Evolutionary conservation across 176 grass and related monocot genomes (phyloP).

Genomic region (Phoenix roebelenii): DNA sequence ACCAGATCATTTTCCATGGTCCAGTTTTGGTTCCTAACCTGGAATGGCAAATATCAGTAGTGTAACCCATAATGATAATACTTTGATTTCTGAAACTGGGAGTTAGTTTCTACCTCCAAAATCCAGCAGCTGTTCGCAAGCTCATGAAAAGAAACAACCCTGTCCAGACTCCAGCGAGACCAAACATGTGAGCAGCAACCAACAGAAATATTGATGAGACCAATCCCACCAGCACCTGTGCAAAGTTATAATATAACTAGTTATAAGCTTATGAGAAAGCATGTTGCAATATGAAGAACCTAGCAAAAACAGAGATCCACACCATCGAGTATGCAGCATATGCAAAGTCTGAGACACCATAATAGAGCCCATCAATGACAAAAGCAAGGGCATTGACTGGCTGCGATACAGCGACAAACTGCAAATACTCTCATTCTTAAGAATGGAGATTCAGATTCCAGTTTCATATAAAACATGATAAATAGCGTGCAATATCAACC

Average conservation of each 20-base stretch:
- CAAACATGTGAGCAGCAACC: slow-evolving; percentile 45
- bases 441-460: no score
- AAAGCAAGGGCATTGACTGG: slow-evolving; percentile 83
- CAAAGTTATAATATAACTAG: neutral
- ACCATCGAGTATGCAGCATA: slow-evolving; percentile 88
- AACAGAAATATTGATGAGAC: slow-evolving; percentile 56
- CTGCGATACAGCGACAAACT: slow-evolving; percentile 90
- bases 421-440: slow-evolving; percentile 14
- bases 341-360: slow-evolving; percentile 79
- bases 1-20: slow-evolving; percentile 17
- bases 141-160: slow-evolving; percentile 81
- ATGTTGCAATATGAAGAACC: slow-evolving; percentile 2
- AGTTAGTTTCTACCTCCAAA: slow-evolving; percentile 46
- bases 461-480: no score
- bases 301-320: slow-evolving; percentile 9
- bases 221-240: slow-evolving; percentile 46
- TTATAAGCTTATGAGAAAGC: neutral
- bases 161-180: slow-evolving; percentile 69
- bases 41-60: neutral
- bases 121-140: slow-evolving; percentile 54
- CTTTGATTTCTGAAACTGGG: no score
- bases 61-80: neutral
- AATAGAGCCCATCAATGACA: slow-evolving; percentile 75
- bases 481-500: neutral
- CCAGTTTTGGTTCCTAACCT: slow-evolving; percentile 12